Evolutionary conservation across 805 yeast species (phyloP).

Genomic region (Starmerella bombi): DNA sequence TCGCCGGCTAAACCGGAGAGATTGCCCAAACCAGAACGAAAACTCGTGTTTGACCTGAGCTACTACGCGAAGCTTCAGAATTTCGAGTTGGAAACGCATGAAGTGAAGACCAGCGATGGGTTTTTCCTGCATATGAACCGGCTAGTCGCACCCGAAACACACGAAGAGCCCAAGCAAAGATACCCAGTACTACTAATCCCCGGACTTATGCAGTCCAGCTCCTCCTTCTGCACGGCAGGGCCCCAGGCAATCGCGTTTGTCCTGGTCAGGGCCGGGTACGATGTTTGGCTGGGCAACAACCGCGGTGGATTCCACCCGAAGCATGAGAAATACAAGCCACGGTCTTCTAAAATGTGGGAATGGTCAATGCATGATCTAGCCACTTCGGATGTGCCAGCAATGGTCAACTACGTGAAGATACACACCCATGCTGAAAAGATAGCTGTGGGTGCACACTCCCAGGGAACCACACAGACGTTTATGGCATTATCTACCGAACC

Average conservation of each 20-base stretch:
- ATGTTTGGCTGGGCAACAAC: constrained; percentile 89
- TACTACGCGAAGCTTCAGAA: constrained; percentile 57
- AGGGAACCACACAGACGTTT: constrained; percentile 82
- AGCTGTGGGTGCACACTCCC: constrained; percentile 71
- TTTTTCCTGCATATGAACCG: constrained; percentile 55
- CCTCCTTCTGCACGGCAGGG: constrained; percentile 76
- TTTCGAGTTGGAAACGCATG: constrained; percentile 44
- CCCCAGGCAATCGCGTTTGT: constrained; percentile 55
- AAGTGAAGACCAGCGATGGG: constrained; percentile 66
- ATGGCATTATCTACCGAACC: constrained; percentile 44
- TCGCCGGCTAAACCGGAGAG: constrained; percentile 7
- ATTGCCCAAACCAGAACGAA: constrained; percentile 28
- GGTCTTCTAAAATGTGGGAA: constrained; percentile 61
- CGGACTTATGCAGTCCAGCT: constrained; percentile 79
- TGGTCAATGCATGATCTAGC: constrained; percentile 90
- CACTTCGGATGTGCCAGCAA: constrained; percentile 56
- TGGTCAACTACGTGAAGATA: constrained; percentile 47
- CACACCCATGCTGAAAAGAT: constrained; percentile 31
- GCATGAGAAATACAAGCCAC: constrained; percentile 38
- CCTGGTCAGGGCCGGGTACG: constrained; percentile 68
- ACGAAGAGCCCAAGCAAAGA: constrained; percentile 23
- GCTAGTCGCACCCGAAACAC: constrained; percentile 27
- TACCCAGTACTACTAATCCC: constrained; percentile 69
- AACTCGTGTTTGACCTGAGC: constrained; percentile 40
- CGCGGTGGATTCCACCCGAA: constrained; percentile 71